Base-by-base conservation (phyloP, 73 alveolate genomes). In the Stentor roeselii region DNA sequence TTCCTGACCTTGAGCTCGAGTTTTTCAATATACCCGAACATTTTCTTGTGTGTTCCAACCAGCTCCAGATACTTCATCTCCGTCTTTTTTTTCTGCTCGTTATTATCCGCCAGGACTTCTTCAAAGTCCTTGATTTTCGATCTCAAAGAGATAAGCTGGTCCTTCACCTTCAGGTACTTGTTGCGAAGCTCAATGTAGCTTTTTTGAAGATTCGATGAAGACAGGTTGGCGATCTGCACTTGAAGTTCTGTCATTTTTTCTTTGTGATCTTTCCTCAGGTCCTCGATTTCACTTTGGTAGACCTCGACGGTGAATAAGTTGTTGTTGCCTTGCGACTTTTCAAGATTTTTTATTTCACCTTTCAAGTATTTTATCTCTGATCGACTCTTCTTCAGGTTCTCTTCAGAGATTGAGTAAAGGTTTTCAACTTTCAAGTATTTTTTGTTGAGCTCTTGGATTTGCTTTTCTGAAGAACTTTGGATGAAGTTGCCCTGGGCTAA, bases 371-470 rank as follows among this genome's bases (percentile, higher is more conserved):
- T 50, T 6, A 50, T 50, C 21, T 50, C 67, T 11, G 30, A 6
- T 21, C 67, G 67, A 50, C 30, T 21, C 21, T 21, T 50, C 21
- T 50, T 50, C 6, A 50, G 67, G 21, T 6, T 50, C 67, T 50
- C 67, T 50, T 50, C 67, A 21, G 67, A 50, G 67, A 11, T 50
- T 50, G 67, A 50, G 67, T 50, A 50, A 50, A 50, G 67, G 21
- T 50, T 50, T 21, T 50, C 67, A 6, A 50, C 6, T 11, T 50
- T 50, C 21, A 21, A 11, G 67, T 50, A 50, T 50, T 50, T 50
- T 21, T 11, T 11, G 6, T 11, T 11, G 21, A 50, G 67, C 6
- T 50, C 67, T 6, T 50, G 6, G 6, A 11, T 6, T 11, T 50
- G 67, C 30, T 21, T 50, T 50, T 50, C 67, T 11, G 6, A 6